Evolutionary conservation across 495 filamentous ascomycete genomes (phyloP).

Genomic region (Penicillium verhagenii): DNA sequence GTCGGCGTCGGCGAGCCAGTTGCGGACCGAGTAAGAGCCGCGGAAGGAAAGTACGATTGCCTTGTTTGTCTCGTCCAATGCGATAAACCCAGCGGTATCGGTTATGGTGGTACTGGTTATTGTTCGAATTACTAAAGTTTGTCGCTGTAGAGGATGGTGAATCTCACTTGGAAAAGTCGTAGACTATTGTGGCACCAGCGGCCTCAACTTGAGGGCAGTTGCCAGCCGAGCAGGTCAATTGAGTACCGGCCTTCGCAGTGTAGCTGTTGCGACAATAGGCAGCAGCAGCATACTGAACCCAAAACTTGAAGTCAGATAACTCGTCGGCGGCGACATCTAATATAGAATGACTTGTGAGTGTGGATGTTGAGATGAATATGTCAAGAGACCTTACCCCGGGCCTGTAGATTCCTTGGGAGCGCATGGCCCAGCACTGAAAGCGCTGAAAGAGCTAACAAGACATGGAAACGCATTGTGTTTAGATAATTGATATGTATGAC

Average conservation of each 20-base stretch:
- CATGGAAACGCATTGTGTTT: not conserved
- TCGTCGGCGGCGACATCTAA: conserved; percentile 31
- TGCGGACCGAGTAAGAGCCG: conserved; percentile 61
- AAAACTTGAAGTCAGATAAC: conserved; percentile 55
- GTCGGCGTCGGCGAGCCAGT: conserved; percentile 62
- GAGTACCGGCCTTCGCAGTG: conserved; percentile 35
- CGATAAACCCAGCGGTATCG: conserved; percentile 65
- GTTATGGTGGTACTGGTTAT: conserved; percentile 47
- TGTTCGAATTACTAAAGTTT: conserved; percentile 1
- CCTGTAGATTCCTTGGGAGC: conserved; percentile 10
- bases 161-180: conserved; percentile 59
- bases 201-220: conserved; percentile 59
- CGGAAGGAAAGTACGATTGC: conserved; percentile 65
- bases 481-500: not conserved
- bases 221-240: conserved; percentile 51
- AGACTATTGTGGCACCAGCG: conserved; percentile 49
- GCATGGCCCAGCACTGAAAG: conserved; percentile 12
- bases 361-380: not conserved
- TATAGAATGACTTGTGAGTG: conserved; percentile 3
- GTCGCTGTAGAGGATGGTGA: not conserved
- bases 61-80: conserved; percentile 55
- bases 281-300: conserved; percentile 66
- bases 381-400: conserved; percentile 16
- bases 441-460: conserved; percentile 14
- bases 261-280: conserved; percentile 61